A percentile compares a stretch with the other conserved stretches of the same genome.
phyloP scores from a whole-genome alignment of 2,329 filamentous ascomycete species.

The Scolecobasidium constrictum region DNA sequence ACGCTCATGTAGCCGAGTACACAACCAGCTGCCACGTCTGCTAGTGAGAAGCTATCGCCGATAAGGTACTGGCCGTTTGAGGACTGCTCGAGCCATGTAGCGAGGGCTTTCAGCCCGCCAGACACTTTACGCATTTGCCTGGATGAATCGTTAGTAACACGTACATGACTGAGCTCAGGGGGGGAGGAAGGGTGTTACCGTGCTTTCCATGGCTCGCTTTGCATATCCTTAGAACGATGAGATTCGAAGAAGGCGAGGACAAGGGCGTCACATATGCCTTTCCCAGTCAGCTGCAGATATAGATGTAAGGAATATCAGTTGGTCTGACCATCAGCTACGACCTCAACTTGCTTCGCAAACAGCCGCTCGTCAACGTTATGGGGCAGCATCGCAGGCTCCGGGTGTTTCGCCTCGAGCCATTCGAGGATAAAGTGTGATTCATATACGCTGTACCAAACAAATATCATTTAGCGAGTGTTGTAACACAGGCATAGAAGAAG shows the following conservation, averaged over 20 bases:
- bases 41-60: conserved; percentile 21
- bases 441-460: too few relatives aligned
- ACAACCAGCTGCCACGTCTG: conserved; percentile 23
- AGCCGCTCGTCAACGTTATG: conserved; percentile 16
- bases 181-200: too few relatives aligned
- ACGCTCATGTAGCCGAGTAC: conserved; percentile 24
- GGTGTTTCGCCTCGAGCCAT: conserved; percentile 24
- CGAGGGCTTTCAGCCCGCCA: background rate
- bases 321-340: conserved; percentile 25
- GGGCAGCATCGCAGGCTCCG: conserved; percentile 18
- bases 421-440: conserved; percentile 28
- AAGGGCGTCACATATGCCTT: conserved; percentile 26
- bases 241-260: conserved; percentile 27
- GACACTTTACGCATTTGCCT: conserved; percentile 10
- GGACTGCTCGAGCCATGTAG: conserved; percentile 19
- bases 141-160: too few relatives aligned
- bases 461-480: too few relatives aligned
- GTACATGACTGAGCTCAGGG: too few relatives aligned
- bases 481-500: too few relatives aligned
- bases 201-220: conserved; percentile 22
- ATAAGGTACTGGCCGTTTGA: conserved; percentile 20
- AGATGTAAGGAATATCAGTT: too few relatives aligned
- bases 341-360: conserved; percentile 23
- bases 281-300: too few relatives aligned
- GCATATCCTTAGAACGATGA: conserved; percentile 19